These are phyloP conservation scores for Onygenales sp. DNA, from an alignment of 2,329 filamentous ascomycete genomes.

Conservation along the genomic window DNA sequence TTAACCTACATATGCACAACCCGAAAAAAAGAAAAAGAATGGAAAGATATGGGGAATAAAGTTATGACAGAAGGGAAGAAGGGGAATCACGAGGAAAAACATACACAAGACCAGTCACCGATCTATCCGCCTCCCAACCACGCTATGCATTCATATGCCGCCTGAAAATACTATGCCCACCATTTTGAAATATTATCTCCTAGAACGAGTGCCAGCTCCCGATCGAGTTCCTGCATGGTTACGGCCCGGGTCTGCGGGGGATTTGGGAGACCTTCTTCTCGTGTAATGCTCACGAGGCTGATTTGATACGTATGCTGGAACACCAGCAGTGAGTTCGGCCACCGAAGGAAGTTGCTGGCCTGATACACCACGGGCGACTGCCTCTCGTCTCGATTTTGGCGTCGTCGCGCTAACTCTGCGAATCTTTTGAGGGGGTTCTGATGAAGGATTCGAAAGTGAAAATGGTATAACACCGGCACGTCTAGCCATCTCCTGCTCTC, in stretches of 20 bases:
- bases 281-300: slow-evolving; percentile 27
- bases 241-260: slow-evolving; percentile 21
- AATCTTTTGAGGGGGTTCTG: slow-evolving; percentile 36
- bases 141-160: slow-evolving; percentile 26
- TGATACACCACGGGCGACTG: slow-evolving; percentile 23
- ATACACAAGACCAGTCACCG: neutral
- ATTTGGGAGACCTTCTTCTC: slow-evolving; percentile 8
- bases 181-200: slow-evolving; percentile 17
- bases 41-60: neutral
- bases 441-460: slow-evolving; percentile 51
- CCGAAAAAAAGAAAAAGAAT: slow-evolving; percentile 18
- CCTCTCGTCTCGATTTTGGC: slow-evolving; percentile 31
- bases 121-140: slow-evolving; percentile 23
- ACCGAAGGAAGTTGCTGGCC: slow-evolving; percentile 33
- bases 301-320: slow-evolving; percentile 35
- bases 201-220: slow-evolving; percentile 24
- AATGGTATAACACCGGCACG: slow-evolving; percentile 68
- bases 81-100: neutral
- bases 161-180: neutral
- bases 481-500: slow-evolving; percentile 80
- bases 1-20: slow-evolving; percentile 9
- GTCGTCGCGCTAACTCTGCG: slow-evolving; percentile 30
- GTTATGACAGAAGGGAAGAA: too few species aligned
- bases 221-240: slow-evolving; percentile 21
- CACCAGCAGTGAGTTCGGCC: slow-evolving; percentile 38